phyloP scores from a whole-genome alignment of 495 filamentous ascomycete genomes.

The Neurospora hispaniola region DNA sequence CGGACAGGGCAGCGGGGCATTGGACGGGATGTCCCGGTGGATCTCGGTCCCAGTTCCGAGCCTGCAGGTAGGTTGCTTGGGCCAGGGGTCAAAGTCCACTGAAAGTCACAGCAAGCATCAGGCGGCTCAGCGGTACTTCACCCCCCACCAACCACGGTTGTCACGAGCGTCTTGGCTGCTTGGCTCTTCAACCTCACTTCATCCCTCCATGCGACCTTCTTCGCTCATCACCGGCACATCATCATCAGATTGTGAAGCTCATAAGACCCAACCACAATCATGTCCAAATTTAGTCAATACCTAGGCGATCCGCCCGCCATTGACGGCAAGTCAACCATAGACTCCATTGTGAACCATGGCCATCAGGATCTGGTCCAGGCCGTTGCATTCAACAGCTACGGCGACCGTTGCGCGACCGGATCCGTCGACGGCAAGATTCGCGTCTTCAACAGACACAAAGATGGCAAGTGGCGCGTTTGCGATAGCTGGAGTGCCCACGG shows the following conservation, averaged over 20 bases:
- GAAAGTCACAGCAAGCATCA: neutral
- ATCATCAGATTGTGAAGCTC: neutral
- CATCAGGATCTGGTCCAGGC: constrained; percentile 62
- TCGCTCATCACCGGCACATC: neutral
- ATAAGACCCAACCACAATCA: neutral
- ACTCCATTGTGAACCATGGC: constrained; percentile 43
- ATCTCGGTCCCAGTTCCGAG: neutral
- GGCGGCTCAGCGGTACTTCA: neutral
- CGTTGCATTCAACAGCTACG: constrained; percentile 66
- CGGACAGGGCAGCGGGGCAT: neutral
- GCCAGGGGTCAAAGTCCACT: neutral
- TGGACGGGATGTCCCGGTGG: neutral
- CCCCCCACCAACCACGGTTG: neutral
- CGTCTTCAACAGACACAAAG: constrained; percentile 73
- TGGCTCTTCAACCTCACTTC: neutral
- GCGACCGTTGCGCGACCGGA: constrained; percentile 80
- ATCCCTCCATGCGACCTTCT: neutral
- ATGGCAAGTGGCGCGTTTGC: constrained; percentile 65
- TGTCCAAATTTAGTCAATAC: constrained; percentile 26
- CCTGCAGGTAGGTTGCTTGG: neutral
- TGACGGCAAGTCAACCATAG: constrained; percentile 56
- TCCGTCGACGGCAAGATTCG: constrained; percentile 90
- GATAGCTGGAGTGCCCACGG: constrained; percentile 90
- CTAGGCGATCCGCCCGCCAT: constrained; percentile 63
- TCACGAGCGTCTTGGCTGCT: neutral